phyloP scores from a whole-genome alignment of 495 filamentous ascomycete species.

The Neurospora terricola region DNA sequence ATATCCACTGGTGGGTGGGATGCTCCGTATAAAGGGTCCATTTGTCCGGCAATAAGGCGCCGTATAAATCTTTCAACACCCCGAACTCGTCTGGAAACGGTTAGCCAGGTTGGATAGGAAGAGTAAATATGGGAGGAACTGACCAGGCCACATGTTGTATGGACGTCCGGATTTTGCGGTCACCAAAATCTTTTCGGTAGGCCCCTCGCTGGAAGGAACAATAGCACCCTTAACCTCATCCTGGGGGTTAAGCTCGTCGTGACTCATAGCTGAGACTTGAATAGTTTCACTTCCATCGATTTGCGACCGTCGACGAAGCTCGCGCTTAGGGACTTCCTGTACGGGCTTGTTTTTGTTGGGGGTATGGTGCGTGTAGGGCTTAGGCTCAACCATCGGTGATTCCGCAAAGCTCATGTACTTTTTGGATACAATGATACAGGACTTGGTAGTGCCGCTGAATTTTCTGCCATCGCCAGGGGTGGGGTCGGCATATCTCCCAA shows the following conservation, averaged over 20 bases:
- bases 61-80: not conserved
- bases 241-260: not conserved
- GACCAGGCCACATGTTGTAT: slow-evolving; percentile 11
- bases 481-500: slow-evolving; percentile 8
- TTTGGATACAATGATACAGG: slow-evolving; percentile 10
- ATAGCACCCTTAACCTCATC: not conserved
- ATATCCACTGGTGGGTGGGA: slow-evolving; percentile 13
- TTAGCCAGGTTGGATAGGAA: not conserved
- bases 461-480: not conserved
- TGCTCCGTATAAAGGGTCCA: slow-evolving; percentile 5
- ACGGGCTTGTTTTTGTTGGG: not conserved
- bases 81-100: not conserved
- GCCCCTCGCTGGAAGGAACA: not conserved
- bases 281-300: not conserved
- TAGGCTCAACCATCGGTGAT: slow-evolving; percentile 4
- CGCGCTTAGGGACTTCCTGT: not conserved
- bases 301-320: not conserved
- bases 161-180: slow-evolving; percentile 11
- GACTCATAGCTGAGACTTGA: not conserved
- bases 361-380: not conserved
- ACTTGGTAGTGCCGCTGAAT: slow-evolving; percentile 3
- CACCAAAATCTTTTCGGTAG: not conserved
- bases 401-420: slow-evolving; percentile 3
- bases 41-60: slow-evolving; percentile 6
- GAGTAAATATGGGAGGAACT: not conserved